Base-by-base conservation (phyloP, 768 basidiomycete genomes). In the Leccinum uliginosum region DNA sequence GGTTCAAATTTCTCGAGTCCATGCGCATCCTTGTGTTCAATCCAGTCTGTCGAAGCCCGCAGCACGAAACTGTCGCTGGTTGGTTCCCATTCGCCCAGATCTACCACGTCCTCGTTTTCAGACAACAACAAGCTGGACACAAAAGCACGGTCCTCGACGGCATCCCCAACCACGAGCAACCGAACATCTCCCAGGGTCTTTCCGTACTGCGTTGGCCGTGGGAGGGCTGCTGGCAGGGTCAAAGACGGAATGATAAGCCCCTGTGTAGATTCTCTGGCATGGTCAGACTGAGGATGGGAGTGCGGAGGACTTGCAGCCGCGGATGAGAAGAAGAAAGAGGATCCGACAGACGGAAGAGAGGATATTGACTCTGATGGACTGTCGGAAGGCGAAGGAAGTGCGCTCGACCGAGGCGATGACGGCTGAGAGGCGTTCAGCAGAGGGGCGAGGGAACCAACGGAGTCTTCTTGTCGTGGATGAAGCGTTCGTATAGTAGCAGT, bases 261-360 rank as follows among this genome's bases (percentile, higher is more conserved):
- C 62, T 79, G 77, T 60, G 78, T 76, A 11, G 68, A 69, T 26
- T 77, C 75, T 53, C 66, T 69, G 58, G 61, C 62, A 59, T 71
- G 71, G 54, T 79, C 77, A 3, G 74, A 73, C 19, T 75, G 77
- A 21, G 75, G 69, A 30, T 78, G 78, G 0, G 75, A 72, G 49
- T 81, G 84, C 0, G 80, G 83, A 3, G 83, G 87, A 59, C 85
- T 86, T 1, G 82, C 82, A 12, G 85, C 85, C 0, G 81, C 84
- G 10, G 87, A 89, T 30, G 86, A 87, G 74, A 87, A 89, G 74
- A 89, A 87, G 77, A 88, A 88, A 1, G 85, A 86, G 2, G 85
- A 87, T 17, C 83, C 80, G 12, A 87, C 82, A 1, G 86, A 87
- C 1, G 87, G 87, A 3, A 89, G 74, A 6, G 87, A 89, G 1